Conservation (phyloP, 1,284 basidiomycete genomes). For the Ustilago loliicola region DNA sequence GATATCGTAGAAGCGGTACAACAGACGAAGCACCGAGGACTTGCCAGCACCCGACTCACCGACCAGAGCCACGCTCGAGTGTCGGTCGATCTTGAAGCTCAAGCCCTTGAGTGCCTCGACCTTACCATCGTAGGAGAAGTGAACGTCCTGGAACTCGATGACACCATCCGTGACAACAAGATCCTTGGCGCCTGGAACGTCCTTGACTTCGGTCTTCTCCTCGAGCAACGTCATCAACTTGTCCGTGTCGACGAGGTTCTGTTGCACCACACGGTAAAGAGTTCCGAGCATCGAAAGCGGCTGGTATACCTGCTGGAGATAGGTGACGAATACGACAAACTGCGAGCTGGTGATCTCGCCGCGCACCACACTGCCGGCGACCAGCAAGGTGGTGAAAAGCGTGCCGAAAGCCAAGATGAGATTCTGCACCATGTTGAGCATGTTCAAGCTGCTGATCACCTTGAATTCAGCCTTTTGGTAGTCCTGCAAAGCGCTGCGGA, state of each 20-base stretch:
- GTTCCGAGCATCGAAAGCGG: slow-evolving; percentile 64
- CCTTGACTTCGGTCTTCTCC: slow-evolving; percentile 79
- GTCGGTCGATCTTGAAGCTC: slow-evolving; percentile 85
- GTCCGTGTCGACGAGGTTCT: slow-evolving; percentile 75
- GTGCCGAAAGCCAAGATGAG: slow-evolving; percentile 65
- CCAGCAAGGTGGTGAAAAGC: slow-evolving; percentile 55
- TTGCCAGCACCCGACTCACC: slow-evolving; percentile 81
- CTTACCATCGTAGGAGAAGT: slow-evolving; percentile 78
- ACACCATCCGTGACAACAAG: slow-evolving; percentile 80
- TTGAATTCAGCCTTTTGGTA: slow-evolving; percentile 83
- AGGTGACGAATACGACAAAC: slow-evolving; percentile 84
- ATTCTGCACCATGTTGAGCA: slow-evolving; percentile 67
- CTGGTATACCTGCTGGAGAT: slow-evolving; percentile 78
- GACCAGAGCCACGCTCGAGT: slow-evolving; percentile 62
- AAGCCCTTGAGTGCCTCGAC: slow-evolving; percentile 80
- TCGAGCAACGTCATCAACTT: slow-evolving; percentile 70
- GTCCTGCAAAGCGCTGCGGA: slow-evolving; percentile 79
- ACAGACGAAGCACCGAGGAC: slow-evolving; percentile 82
- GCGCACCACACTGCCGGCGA: slow-evolving; percentile 53
- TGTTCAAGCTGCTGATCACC: slow-evolving; percentile 72
- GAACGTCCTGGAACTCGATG: slow-evolving; percentile 79
- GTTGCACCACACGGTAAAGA: slow-evolving; percentile 69
- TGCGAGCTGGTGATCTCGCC: slow-evolving; percentile 72
- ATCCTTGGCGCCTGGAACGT: slow-evolving; percentile 81
- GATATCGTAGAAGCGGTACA: slow-evolving; percentile 92